Base-by-base conservation (phyloP, 2,329 filamentous ascomycete species). In the Blastomyces emzantsi region DNA sequence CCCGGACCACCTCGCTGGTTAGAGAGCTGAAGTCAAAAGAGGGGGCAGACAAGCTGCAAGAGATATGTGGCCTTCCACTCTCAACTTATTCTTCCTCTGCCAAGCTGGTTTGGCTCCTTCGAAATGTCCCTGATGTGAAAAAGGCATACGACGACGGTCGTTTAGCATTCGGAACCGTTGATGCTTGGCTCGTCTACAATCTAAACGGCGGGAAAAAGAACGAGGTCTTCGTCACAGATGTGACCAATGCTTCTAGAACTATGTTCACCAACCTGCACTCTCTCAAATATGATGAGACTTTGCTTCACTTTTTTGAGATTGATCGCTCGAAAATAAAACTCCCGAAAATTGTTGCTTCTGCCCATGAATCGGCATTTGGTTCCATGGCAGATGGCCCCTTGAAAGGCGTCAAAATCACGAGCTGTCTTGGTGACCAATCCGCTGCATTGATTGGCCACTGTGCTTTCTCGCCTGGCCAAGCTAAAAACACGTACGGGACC, bases 211-310 rank as follows among this genome's bases (percentile, higher is more conserved):
- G 89, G 60, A 81, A 79, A 41, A 81, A 85, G 64, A 85, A 82
- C 61, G 83, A 87, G 62, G 76, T 92, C 54, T 87, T 90, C 72
- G 90, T 96, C 64, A 94, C 92, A 0, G 92, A 96, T 74, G 86
- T 88, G 58, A 91, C 90, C 65, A 96, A 96, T 74, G 92, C 92
- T 25, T 93, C 89, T 62, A 82, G 92, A 71, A 96, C 92, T 65
- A 95, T 96, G 91, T 94, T 96, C 76, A 92, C 96, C 88, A 91
- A 96, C 77, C 81, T 96, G 62, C 83, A 86, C 69, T 92, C 87
- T 13, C 81, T 91, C 64, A 76, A 92, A 70, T 96, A 96, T 76
- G 90, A 93, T 73, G 85, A 91, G 63, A 81, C 82, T 51, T 82
- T 96, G 33, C 79, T 96, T 33, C 78, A 85, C 30, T 96, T 95